Percentiles rank a stretch among this genome's conserved stretches.
Evolutionary conservation across 2,329 filamentous ascomycete species (phyloP).

Genomic region (Ceratocystis colombiana): DNA sequence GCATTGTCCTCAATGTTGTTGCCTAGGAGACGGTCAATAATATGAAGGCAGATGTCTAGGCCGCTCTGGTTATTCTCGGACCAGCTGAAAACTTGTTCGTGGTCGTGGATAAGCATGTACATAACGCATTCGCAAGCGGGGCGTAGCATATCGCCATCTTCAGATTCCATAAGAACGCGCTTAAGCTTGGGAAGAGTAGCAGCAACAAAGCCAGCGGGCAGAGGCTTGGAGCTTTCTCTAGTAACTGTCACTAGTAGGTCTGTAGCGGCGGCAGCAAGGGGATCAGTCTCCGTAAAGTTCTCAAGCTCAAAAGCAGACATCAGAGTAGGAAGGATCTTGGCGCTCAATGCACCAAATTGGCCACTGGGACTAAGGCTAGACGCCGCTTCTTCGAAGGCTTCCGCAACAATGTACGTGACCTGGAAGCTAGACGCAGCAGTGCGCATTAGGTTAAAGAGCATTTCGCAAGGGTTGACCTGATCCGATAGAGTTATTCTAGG

Average conservation of each 20-base stretch:
- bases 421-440: conserved; percentile 86
- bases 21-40: conserved; percentile 82
- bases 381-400: conserved; percentile 85
- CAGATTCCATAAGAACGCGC: conserved; percentile 67
- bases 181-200: conserved; percentile 80
- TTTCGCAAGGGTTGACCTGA: conserved; percentile 63
- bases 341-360: conserved; percentile 67
- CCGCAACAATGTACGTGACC: conserved; percentile 73
- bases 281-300: conserved; percentile 72
- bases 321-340: conserved; percentile 76
- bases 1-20: conserved; percentile 82
- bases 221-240: conserved; percentile 71
- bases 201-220: conserved; percentile 76
- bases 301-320: conserved; percentile 85
- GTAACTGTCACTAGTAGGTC: conserved; percentile 74
- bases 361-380: conserved; percentile 55
- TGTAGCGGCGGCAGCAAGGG: conserved; percentile 73
- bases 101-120: conserved; percentile 81
- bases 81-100: conserved; percentile 82
- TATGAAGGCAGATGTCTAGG: conserved; percentile 77
- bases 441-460: conserved; percentile 81
- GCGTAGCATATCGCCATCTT: conserved; percentile 80
- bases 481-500: conserved; percentile 61
- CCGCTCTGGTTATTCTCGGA: conserved; percentile 67
- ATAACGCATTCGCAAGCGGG: conserved; percentile 78